A percentile compares a stretch with the other conserved stretches of the same genome.
Conservation (phyloP, 179 eudicot species). For the Silene coronaria region DNA sequence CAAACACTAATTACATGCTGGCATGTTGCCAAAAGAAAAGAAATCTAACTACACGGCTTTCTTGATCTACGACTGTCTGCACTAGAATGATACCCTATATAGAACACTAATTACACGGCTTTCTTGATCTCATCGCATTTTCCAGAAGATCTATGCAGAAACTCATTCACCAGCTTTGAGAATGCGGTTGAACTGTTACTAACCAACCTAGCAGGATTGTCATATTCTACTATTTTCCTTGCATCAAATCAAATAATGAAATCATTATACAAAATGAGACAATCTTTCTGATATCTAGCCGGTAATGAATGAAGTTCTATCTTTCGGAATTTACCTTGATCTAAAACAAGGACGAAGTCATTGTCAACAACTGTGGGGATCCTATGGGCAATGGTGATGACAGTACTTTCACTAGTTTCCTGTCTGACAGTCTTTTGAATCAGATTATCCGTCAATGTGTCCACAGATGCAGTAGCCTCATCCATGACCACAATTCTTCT, state of each 20-base stretch:
- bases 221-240: conserved; percentile 47
- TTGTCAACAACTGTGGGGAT: conserved; percentile 6
- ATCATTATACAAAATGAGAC: neutral
- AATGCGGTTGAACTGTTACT: conserved; percentile 48
- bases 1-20: too few relatives aligned
- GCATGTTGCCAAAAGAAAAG: too few relatives aligned
- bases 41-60: too few relatives aligned
- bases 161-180: conserved; percentile 65
- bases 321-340: neutral
- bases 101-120: too few relatives aligned
- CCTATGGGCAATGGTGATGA: conserved; percentile 14
- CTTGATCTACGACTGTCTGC: too few relatives aligned
- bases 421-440: conserved; percentile 24
- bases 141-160: conserved; percentile 43
- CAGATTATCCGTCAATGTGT: conserved; percentile 33
- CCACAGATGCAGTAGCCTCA: conserved; percentile 42
- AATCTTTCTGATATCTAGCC: neutral
- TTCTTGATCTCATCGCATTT: conserved; percentile 14
- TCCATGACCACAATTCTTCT: conserved; percentile 40
- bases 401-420: conserved; percentile 23
- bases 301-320: too few relatives aligned
- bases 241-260: neutral
- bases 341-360: conserved; percentile 2
- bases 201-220: conserved; percentile 50
- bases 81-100: too few relatives aligned